These are phyloP conservation scores for Eutrema salsugineum DNA, from an alignment of 441 rosid species.

Conservation along the genomic window DNA sequence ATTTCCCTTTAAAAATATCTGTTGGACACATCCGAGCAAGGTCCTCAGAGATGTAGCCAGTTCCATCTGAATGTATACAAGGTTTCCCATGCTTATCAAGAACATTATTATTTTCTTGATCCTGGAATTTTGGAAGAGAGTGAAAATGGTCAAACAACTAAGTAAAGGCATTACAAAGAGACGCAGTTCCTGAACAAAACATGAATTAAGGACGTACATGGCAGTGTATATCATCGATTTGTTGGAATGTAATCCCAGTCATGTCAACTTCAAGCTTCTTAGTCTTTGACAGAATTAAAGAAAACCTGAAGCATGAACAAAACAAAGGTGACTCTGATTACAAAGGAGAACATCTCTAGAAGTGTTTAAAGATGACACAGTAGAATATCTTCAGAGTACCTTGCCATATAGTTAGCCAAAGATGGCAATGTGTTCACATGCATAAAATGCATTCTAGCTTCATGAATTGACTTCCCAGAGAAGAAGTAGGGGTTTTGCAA, in stretches of 20 bases:
- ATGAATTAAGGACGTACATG: constrained; percentile 34
- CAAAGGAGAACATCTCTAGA: neutral
- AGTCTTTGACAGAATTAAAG: constrained; percentile 68
- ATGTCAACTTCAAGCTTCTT: constrained; percentile 44
- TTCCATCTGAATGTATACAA: constrained; percentile 67
- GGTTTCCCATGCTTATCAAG: constrained; percentile 38
- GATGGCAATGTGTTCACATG: constrained; percentile 45
- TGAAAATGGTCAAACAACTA: neutral
- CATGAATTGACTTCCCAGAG: constrained; percentile 43
- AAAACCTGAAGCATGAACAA: constrained; percentile 44
- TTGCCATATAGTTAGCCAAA: constrained; percentile 60
- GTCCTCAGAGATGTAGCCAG: constrained; percentile 76
- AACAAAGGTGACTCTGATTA: constrained; percentile 3
- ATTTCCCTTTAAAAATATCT: constrained; percentile 33
- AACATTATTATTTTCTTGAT: constrained; percentile 32
- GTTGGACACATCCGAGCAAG: constrained; percentile 58
- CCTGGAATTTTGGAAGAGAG: constrained; percentile 34
- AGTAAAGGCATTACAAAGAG: neutral
- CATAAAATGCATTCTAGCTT: constrained; percentile 73
- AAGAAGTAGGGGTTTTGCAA: constrained; percentile 33
- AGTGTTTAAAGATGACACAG: neutral
- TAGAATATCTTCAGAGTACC: constrained; percentile 35
- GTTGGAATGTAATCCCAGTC: constrained; percentile 17
- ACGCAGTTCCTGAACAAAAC: neutral
- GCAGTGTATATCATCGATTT: constrained; percentile 43